Base-by-base conservation (phyloP, 768 basidiomycete species). In the Rubroboletus pulcherrimus region DNA sequence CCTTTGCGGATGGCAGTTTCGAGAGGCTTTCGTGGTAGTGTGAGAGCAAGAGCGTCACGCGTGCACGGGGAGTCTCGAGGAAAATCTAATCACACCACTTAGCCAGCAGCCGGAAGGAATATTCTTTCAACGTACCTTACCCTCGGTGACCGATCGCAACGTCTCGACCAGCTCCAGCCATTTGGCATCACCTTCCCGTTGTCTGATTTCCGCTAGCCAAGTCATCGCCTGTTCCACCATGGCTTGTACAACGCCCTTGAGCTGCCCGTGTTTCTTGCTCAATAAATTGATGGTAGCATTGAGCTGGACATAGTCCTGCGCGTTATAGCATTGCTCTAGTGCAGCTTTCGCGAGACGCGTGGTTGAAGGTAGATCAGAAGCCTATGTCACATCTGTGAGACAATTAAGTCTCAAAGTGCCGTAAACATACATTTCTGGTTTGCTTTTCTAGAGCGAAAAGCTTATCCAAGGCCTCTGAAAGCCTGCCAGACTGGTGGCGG, bases 241-340 rank as follows among this genome's bases (percentile, higher is more conserved):
- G n/a, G 85, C 81, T 65, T 94, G 91, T 12, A 95, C 84, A 1
- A 86, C 89, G 48, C 81, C 89, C 70, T 98, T 95, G 60, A 98
- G 78, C 68, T 99, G 97, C 0, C 97, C 96, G 71, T 98, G 97
- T 66, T 98, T 98, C 81, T 97, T 98, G 73, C 87, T 88, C 62
- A 97, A 74, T 17, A 82, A 46, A 34, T 76, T 79, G 55, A 92
- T 78, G 58, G 80, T 85, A 9, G 80, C 76, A 67, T 94, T 93
- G 54, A 95, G 74, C 51, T 84, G 78, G 33, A 78, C 71, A 66
- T 86, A 86, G 66, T 96, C 81, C 55, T 78, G 79, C 24, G 84
- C 84, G 59, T 86, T 75, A 70, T 91, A 92, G 58, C 82, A 82
- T 58, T 93, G 79, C 57, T 87, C 80, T 30, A 85, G 73, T 57